These are phyloP conservation scores for Pseudohalonectria lignicola DNA, from an alignment of 2,329 filamentous ascomycete species.

Conservation along the genomic window DNA sequence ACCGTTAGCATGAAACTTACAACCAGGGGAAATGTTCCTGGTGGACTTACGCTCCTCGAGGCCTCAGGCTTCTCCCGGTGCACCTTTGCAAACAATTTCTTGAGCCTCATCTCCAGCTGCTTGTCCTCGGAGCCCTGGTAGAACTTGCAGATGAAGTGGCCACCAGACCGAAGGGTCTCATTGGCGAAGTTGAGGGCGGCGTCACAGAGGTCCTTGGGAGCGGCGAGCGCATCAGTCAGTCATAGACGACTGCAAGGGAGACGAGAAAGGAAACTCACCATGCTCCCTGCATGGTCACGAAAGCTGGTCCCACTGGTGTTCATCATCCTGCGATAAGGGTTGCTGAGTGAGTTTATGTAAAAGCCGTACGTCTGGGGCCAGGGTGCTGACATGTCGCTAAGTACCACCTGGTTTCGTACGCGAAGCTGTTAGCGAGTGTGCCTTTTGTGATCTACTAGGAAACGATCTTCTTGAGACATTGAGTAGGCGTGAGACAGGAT, in stretches of 20 bases:
- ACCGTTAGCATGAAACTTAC: not conserved
- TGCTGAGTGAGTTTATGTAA: conserved; percentile 83
- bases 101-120: conserved; percentile 61
- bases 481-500: too few relatives aligned
- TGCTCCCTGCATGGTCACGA: conserved; percentile 83
- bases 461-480: too few relatives aligned
- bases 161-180: conserved; percentile 70
- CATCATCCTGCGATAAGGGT: conserved; percentile 97
- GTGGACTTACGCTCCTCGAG: conserved; percentile 62
- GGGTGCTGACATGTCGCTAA: conserved; percentile 99
- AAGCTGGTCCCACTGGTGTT: conserved; percentile 87
- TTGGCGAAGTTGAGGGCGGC: conserved; percentile 78
- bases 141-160: conserved; percentile 95
- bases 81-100: conserved; percentile 68
- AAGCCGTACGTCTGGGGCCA: conserved; percentile 74
- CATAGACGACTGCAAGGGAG: too few relatives aligned
- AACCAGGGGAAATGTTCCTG: too few relatives aligned
- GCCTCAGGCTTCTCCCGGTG: conserved; percentile 84
- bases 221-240: not conserved
- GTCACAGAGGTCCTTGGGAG: conserved; percentile 70
- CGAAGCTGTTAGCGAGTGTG: too few relatives aligned
- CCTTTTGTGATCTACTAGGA: too few relatives aligned
- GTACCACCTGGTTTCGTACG: conserved; percentile 50
- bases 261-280: conserved; percentile 65
- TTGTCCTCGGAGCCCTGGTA: conserved; percentile 88